A percentile compares a stretch with the other conserved stretches of the same genome.
Conservation (phyloP, 1,139 yeast species). For the Geotrichum fermentans region DNA sequence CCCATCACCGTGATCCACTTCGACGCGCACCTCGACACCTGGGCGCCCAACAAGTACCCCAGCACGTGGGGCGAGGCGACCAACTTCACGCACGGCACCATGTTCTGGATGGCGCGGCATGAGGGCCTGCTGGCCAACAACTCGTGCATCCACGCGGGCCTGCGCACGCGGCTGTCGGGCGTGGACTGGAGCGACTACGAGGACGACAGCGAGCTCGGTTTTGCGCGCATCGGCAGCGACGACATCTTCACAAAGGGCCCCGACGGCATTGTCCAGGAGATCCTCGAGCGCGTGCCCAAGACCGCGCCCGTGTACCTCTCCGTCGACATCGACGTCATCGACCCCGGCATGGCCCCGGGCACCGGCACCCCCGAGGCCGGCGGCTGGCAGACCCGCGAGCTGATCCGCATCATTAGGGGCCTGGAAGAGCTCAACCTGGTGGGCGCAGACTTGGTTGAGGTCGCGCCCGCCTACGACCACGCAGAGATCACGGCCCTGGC, state of each 20-base stretch:
- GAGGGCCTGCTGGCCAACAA: slow-evolving; percentile 57
- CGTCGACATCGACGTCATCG: slow-evolving; percentile 75
- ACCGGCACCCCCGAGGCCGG: slow-evolving; percentile 84
- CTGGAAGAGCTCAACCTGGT: slow-evolving; percentile 58
- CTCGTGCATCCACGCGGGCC: slow-evolving; percentile 64
- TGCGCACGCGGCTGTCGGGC: slow-evolving; percentile 65
- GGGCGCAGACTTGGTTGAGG: slow-evolving; percentile 78
- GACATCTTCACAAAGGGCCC: slow-evolving; percentile 53
- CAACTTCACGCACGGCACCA: slow-evolving; percentile 70
- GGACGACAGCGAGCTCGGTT: slow-evolving; percentile 62
- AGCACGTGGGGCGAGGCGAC: slow-evolving; percentile 54
- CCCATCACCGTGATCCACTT: slow-evolving; percentile 66
- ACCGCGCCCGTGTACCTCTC: slow-evolving; percentile 65
- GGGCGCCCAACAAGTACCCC: slow-evolving; percentile 66
- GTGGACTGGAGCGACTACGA: slow-evolving; percentile 51
- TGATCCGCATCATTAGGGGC: slow-evolving; percentile 55
- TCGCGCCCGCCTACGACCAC: slow-evolving; percentile 63
- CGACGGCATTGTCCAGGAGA: slow-evolving; percentile 48
- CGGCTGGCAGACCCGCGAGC: slow-evolving; percentile 74
- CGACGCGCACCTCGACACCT: slow-evolving; percentile 76
- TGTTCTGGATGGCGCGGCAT: slow-evolving; percentile 71
- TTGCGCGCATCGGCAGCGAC: slow-evolving; percentile 60
- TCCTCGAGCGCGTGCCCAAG: slow-evolving; percentile 47
- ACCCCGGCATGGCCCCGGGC: slow-evolving; percentile 76
- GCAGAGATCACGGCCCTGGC: slow-evolving; percentile 73